phyloP scores from a whole-genome alignment of 208 protist genomes.

The Blechomonas ayalai region DNA sequence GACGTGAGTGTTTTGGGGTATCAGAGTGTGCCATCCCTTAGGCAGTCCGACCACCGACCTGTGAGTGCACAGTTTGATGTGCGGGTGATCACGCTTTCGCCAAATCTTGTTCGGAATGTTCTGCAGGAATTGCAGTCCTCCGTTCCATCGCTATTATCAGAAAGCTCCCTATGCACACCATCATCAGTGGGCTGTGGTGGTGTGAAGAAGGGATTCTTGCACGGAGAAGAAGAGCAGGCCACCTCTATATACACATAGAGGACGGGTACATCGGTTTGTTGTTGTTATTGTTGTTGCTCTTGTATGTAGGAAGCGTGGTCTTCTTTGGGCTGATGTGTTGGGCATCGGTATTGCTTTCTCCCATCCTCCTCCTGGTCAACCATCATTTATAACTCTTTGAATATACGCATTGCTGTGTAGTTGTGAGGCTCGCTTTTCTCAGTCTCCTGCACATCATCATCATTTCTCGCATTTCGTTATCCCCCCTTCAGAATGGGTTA shows the following conservation, averaged over 20 bases:
- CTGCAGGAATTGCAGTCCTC: slow-evolving; percentile 5
- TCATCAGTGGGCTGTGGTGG: too few species aligned
- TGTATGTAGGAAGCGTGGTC: not conserved
- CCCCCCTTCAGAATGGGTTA: too few species aligned
- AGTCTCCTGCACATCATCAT: too few species aligned
- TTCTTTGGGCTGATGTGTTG: not conserved
- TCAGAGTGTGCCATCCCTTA: slow-evolving; percentile 23
- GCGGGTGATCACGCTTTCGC: slow-evolving; percentile 28
- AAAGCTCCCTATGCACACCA: too few species aligned
- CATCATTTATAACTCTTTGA: slow-evolving; percentile 1
- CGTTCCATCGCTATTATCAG: too few species aligned
- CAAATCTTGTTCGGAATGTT: slow-evolving; percentile 26
- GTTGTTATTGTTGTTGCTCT: not conserved
- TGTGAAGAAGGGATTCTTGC: too few species aligned
- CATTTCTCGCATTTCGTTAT: too few species aligned
- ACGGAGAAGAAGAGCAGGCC: too few species aligned
- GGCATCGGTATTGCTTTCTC: not conserved
- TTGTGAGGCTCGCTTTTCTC: too few species aligned
- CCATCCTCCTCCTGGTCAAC: not conserved
- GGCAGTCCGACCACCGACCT: slow-evolving; percentile 65
- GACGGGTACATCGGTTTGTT: slow-evolving; percentile 1
- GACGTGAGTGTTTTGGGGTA: slow-evolving; percentile 38
- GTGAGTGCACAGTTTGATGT: slow-evolving; percentile 68
- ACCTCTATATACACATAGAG: too few species aligned
- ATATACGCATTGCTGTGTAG: too few species aligned